Percentiles rank a stretch among this genome's conserved stretches.
Evolutionary conservation across 2,329 filamentous ascomycete genomes (phyloP).

Genomic region (Botryotinia calthae): DNA sequence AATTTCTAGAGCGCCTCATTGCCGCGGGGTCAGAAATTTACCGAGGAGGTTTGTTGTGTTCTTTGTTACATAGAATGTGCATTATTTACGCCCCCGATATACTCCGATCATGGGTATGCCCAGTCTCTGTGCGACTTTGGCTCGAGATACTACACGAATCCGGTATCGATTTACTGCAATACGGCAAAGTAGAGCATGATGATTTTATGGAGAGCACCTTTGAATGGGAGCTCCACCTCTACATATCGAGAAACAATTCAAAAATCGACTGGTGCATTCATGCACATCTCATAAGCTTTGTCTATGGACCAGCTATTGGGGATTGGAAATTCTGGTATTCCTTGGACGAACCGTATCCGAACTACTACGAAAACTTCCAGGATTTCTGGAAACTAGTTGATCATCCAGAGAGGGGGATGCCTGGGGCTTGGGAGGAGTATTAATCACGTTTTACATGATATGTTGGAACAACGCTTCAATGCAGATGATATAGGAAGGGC

Average conservation of each 20-base stretch:
- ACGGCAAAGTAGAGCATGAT: background rate
- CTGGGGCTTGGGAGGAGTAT: background rate
- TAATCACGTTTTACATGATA: rapidly evolving
- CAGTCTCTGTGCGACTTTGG: background rate
- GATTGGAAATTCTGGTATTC: background rate
- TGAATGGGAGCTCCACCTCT: too few species aligned
- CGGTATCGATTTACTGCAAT: background rate
- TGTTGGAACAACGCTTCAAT: rapidly evolving
- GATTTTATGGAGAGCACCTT: background rate
- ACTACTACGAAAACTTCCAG: background rate
- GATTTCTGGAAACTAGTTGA: background rate
- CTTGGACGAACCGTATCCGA: rapidly evolving
- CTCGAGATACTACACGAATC: background rate
- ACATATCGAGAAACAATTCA: too few species aligned
- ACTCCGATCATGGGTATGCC: background rate
- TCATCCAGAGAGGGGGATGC: background rate
- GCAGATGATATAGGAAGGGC: background rate
- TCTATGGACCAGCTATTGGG: background rate
- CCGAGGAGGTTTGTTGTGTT: too few species aligned
- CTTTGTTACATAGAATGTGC: too few species aligned
- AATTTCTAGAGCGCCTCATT: background rate
- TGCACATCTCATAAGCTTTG: background rate
- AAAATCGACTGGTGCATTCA: too few species aligned
- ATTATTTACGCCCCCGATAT: too few species aligned
- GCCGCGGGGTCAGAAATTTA: rapidly evolving